Evolutionary conservation across 345 rosid genomes (phyloP).

Genomic region (Bruguiera sexangula): DNA sequence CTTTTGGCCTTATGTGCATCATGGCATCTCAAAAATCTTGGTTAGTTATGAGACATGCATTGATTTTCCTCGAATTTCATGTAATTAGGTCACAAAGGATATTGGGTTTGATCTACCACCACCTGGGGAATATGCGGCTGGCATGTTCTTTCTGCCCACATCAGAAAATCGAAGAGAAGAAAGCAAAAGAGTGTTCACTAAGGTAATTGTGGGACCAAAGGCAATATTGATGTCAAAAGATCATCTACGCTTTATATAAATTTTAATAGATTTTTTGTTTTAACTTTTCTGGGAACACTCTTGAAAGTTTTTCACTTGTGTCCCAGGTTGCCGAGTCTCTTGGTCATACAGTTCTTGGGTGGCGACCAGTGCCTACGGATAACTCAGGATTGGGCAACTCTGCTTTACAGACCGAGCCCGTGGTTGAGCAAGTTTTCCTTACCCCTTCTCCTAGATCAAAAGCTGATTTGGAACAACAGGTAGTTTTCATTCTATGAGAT

Average conservation of each 20-base stretch:
- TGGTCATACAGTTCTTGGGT: slow-evolving; percentile 90
- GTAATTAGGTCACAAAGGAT: slow-evolving; percentile 55
- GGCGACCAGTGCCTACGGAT: slow-evolving; percentile 91
- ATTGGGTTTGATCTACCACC: slow-evolving; percentile 80
- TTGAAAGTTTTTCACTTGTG: not conserved
- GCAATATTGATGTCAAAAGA: not conserved
- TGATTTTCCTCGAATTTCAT: slow-evolving; percentile 2
- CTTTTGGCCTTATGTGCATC: not conserved
- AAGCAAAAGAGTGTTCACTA: slow-evolving; percentile 77
- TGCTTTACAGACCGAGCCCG: slow-evolving; percentile 91
- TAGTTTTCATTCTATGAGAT: slow-evolving; percentile 16
- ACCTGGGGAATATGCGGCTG: slow-evolving; percentile 83
- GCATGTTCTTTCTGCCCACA: slow-evolving; percentile 93
- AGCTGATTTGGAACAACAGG: slow-evolving; percentile 95
- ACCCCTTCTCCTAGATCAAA: slow-evolving; percentile 63
- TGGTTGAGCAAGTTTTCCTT: slow-evolving; percentile 90
- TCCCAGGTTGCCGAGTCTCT: slow-evolving; percentile 89
- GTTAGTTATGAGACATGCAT: not conserved
- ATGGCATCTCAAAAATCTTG: not conserved
- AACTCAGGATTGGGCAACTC: slow-evolving; percentile 75
- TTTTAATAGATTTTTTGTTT: not conserved
- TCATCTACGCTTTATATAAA: too few species aligned
- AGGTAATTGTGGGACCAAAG: slow-evolving; percentile 40
- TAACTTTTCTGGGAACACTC: not conserved
- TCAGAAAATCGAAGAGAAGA: slow-evolving; percentile 64